A percentile compares a stretch with the other conserved stretches of the same genome.
These are phyloP conservation scores for Kandelia obovata DNA, from an alignment of 345 rosid genomes.

Conservation along the genomic window DNA sequence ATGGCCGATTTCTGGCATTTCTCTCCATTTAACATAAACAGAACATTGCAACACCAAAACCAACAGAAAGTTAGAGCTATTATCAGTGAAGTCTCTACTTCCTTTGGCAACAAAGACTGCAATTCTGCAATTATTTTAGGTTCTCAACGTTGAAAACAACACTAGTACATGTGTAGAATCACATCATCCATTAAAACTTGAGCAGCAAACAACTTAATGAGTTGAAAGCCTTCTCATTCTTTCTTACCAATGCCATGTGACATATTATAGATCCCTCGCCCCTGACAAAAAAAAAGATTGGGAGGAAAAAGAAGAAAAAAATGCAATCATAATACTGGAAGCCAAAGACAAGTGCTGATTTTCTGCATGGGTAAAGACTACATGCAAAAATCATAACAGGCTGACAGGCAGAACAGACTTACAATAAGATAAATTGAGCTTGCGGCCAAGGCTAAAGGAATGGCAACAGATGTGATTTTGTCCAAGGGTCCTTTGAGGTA, in stretches of 20 bases:
- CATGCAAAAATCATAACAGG: not conserved
- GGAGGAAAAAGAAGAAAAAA: not conserved
- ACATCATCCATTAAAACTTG: constrained; percentile 14
- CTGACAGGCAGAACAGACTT: constrained; percentile 25
- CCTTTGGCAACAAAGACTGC: constrained; percentile 11
- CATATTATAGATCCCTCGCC: constrained; percentile 83
- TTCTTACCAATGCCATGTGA: constrained; percentile 80
- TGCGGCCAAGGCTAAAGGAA: constrained; percentile 68
- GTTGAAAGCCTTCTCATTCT: constrained; percentile 43
- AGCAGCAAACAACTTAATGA: constrained; percentile 1
- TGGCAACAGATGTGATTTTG: constrained; percentile 84
- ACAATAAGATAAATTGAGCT: constrained; percentile 60
- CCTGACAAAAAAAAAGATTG: constrained; percentile 40
- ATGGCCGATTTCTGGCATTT: no score
- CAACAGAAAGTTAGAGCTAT: constrained; percentile 5
- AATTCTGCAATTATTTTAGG: constrained; percentile 44
- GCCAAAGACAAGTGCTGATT: not conserved
- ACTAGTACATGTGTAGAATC: constrained; percentile 15
- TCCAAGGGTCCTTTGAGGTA: constrained; percentile 79
- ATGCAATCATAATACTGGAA: not conserved
- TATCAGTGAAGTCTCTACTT: constrained; percentile 1
- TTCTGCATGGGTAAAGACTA: not conserved
- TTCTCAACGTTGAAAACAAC: constrained; percentile 4
- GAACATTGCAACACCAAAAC: not conserved
- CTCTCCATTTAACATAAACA: not conserved